A percentile compares a stretch with the other conserved stretches of the same genome.
Conservation (phyloP, 768 basidiomycete genomes). For the Serendipita vermifera region DNA sequence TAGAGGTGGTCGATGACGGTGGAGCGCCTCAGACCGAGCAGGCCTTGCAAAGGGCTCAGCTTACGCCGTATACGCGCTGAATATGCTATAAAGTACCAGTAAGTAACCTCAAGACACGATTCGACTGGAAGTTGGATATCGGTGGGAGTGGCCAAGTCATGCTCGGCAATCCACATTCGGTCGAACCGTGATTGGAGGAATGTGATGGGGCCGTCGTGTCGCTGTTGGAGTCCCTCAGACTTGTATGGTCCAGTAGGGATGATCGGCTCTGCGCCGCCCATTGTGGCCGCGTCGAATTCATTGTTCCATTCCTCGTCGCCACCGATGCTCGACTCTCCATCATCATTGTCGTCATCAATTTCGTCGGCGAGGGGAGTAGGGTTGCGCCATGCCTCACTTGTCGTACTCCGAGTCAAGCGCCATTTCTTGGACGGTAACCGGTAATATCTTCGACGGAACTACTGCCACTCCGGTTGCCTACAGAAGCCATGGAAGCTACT, state of each 20-base stretch:
- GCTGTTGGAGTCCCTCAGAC: no score
- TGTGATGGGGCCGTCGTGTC: not conserved
- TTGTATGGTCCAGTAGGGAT: no score
- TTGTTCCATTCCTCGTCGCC: slow-evolving; percentile 6
- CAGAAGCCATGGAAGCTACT: no score
- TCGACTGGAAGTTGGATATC: no score
- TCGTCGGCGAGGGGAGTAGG: not conserved
- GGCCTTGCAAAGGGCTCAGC: no score
- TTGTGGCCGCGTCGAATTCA: no score
- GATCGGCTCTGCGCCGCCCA: no score
- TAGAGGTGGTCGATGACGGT: no score
- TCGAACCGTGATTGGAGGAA: not conserved
- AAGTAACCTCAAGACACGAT: no score
- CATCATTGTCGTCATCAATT: not conserved
- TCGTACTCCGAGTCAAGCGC: not conserved
- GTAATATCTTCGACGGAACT: not conserved
- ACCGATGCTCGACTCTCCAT: not conserved
- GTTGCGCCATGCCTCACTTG: not conserved
- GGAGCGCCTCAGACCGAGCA: no score
- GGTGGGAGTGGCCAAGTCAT: not conserved
- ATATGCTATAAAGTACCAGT: no score
- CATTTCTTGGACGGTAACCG: slow-evolving; percentile 2
- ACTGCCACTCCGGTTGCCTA: not conserved
- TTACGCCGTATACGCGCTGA: no score
- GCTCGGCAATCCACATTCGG: not conserved